Evolutionary conservation across 1,284 basidiomycete genomes (phyloP).

Genomic region (Malassezia equina): DNA sequence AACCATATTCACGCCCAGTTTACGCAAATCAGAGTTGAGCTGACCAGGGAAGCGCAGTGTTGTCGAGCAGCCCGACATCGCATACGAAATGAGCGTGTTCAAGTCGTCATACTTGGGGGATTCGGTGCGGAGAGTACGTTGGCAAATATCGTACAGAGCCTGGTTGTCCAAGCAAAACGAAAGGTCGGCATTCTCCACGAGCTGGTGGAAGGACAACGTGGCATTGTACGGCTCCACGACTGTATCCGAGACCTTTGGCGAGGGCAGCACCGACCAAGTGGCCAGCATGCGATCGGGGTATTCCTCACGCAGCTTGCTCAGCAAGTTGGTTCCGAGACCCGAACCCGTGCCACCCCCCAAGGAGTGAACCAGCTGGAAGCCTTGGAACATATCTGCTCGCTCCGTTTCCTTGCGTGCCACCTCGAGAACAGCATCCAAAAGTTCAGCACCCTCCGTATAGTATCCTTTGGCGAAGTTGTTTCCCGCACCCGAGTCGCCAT

Average conservation of each 20-base stretch:
- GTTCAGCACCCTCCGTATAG: slow-evolving; percentile 57
- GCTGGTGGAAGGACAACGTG: slow-evolving; percentile 76
- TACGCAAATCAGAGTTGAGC: slow-evolving; percentile 84
- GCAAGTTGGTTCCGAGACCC: slow-evolving; percentile 39
- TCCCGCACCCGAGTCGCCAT: slow-evolving; percentile 59
- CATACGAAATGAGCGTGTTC: slow-evolving; percentile 61
- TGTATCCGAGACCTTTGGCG: slow-evolving; percentile 88
- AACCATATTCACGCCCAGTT: slow-evolving; percentile 77
- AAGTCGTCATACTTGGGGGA: slow-evolving; percentile 43
- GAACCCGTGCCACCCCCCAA: slow-evolving; percentile 67
- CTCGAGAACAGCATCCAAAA: slow-evolving; percentile 70
- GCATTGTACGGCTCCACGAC: slow-evolving; percentile 93
- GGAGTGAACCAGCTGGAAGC: slow-evolving; percentile 85
- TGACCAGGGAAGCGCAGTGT: slow-evolving; percentile 87
- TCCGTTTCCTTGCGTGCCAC: slow-evolving; percentile 54
- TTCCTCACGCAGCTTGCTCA: slow-evolving; percentile 49
- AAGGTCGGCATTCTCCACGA: slow-evolving; percentile 77
- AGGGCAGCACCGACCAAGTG: slow-evolving; percentile 83
- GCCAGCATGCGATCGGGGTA: slow-evolving; percentile 69
- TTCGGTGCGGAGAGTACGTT: slow-evolving; percentile 63
- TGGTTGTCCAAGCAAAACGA: slow-evolving; percentile 89
- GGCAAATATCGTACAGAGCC: slow-evolving; percentile 78
- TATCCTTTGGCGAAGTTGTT: slow-evolving; percentile 78
- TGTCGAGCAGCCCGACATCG: slow-evolving; percentile 82
- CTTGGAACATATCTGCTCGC: slow-evolving; percentile 74